Evolutionary conservation across 2,329 filamentous ascomycete genomes (phyloP).

Genomic region (Stachybotrys elegans): DNA sequence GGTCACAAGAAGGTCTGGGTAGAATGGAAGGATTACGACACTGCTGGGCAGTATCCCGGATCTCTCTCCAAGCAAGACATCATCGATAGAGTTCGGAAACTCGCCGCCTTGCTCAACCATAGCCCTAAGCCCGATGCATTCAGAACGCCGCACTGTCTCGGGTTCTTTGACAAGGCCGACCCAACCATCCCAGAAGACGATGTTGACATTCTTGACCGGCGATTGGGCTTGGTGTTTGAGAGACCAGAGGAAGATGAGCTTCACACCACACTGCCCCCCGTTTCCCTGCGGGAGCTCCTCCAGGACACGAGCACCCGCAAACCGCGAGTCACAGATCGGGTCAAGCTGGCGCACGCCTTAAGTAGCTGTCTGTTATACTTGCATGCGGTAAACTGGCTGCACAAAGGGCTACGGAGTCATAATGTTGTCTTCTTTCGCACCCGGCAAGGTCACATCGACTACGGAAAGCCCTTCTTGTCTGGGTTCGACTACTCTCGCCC

Average conservation of each 20-base stretch:
- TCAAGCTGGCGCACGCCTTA: slow-evolving; percentile 45
- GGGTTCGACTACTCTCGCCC: slow-evolving; percentile 53
- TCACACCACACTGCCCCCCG: slow-evolving; percentile 31
- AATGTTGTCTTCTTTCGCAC: slow-evolving; percentile 48
- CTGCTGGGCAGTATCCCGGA: slow-evolving; percentile 24
- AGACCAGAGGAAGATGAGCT: slow-evolving; percentile 34
- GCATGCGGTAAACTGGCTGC: slow-evolving; percentile 52
- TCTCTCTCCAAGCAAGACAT: slow-evolving; percentile 37
- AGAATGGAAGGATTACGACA: slow-evolving; percentile 46
- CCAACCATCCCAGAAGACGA: slow-evolving; percentile 27
- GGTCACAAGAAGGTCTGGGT: slow-evolving; percentile 39
- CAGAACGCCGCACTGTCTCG: slow-evolving; percentile 44
- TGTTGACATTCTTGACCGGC: slow-evolving; percentile 33
- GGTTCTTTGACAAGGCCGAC: slow-evolving; percentile 43
- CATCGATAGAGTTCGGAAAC: slow-evolving; percentile 38
- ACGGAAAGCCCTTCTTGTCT: slow-evolving; percentile 37
- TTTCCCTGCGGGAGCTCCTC: slow-evolving; percentile 44
- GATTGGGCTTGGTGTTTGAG: slow-evolving; percentile 50
- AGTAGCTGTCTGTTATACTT: slow-evolving; percentile 49
- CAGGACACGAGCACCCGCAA: slow-evolving; percentile 25
- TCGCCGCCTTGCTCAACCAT: slow-evolving; percentile 42
- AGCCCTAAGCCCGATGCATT: slow-evolving; percentile 44
- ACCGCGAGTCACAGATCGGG: slow-evolving; percentile 46
- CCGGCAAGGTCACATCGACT: slow-evolving; percentile 25
- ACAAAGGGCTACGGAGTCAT: slow-evolving; percentile 51